phyloP scores from a whole-genome alignment of 139 green algal genomes.

The Coccomyxa sp. region DNA sequence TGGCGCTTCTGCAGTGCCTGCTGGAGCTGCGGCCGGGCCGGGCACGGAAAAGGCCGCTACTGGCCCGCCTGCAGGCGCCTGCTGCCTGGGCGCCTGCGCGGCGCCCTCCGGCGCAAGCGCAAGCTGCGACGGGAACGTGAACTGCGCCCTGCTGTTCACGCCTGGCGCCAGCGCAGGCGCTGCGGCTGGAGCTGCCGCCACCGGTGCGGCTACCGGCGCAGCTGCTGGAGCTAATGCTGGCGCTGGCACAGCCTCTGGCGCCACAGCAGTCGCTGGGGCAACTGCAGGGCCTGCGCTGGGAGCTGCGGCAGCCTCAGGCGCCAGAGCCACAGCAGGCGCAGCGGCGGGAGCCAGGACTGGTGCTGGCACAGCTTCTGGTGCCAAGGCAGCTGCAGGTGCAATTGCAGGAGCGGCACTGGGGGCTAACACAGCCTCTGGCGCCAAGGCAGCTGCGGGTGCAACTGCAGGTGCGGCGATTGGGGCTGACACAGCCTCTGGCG shows the following conservation, averaged over 20 bases:
- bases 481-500: too few species aligned
- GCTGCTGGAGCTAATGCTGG: neutral
- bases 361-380: neutral
- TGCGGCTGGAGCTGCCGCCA: too few species aligned
- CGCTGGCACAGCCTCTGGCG: too few species aligned
- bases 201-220: too few species aligned
- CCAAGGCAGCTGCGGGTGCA: neutral
- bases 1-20: neutral
- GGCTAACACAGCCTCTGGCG: neutral
- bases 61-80: too few species aligned
- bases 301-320: neutral
- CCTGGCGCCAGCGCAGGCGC: too few species aligned
- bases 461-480: neutral
- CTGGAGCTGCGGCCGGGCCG: too few species aligned
- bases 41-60: neutral
- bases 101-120: neutral
- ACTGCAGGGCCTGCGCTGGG: neutral
- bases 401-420: neutral
- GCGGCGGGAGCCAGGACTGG: neutral
- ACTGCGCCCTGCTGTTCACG: neutral
- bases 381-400: neutral
- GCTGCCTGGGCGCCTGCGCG: too few species aligned
- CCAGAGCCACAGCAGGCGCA: neutral
- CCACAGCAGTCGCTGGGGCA: too few species aligned
- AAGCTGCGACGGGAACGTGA: neutral